Base-by-base conservation (phyloP, 352 stramenopile species). In the Phytophthora fragariaefolia region DNA sequence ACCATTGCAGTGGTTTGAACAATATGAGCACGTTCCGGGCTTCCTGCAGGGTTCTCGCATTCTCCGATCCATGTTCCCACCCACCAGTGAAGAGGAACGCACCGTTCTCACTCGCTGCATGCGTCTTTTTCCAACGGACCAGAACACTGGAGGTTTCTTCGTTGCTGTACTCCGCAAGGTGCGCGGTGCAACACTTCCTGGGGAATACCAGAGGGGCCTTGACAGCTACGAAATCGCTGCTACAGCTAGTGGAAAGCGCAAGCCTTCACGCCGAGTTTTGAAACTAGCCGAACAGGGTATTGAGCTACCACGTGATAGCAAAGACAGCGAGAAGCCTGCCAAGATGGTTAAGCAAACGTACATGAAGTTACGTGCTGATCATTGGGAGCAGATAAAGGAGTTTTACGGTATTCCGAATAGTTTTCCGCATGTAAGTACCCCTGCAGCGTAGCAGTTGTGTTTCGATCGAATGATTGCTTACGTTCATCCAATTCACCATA, bases 61-160 rank as follows among this genome's bases (percentile, higher is more conserved):
- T 28, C 53, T 59, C 2, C 79, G 71, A 22, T 90, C 85, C 15
- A 96, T 98, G 77, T 98, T 97, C 63, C 91, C 93, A 20, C 80
- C 92, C 4, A 55, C 85, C 1, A 54, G 83, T 24, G 62, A 96
- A 27, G 98, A 93, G 63, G 36, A 58, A 32, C 62, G 66, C 9
- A 43, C 64, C 5, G 26, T 59, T 43, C 64, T 76, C 24, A n/a
- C 10, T 24, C 67, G 67, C 15, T 79, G 71, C 40, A 81, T 98
- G 69, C 86, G 97, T 6, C 83, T 99, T 34, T 90, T 99, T 48
- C 98, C 98, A 4, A 98, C 98, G 20, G 96, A 99, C 76, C 89
- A 99, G 53, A 95, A 99, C 73, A 98, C 96, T 1, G 97, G 97
- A 27, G 97, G 97, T 17, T 99, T 99, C 74, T 99, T 99, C 72